Percentiles rank a stretch among this genome's conserved stretches.
Evolutionary conservation across 2,329 filamentous ascomycete genomes (phyloP).

Genomic region (Paraphaeosphaeria minitans): DNA sequence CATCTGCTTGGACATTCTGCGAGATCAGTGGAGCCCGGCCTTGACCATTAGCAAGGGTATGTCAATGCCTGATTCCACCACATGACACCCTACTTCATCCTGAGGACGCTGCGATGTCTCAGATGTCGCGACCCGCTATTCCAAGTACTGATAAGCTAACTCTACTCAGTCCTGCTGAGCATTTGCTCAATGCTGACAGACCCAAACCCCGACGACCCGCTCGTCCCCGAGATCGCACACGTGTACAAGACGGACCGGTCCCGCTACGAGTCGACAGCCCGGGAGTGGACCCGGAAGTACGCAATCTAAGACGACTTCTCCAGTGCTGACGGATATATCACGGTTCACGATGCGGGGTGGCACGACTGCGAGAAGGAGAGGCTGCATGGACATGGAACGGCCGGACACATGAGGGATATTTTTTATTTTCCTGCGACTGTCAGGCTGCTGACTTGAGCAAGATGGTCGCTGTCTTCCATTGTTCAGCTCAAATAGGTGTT

Average conservation of each 20-base stretch:
- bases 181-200: constrained; percentile 99
- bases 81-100: not conserved
- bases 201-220: constrained; percentile 97
- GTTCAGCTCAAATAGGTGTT: constrained; percentile 33
- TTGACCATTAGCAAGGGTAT: constrained; percentile 98
- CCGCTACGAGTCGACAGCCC: constrained; percentile 92
- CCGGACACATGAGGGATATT: constrained; percentile 33
- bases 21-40: constrained; percentile 98
- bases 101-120: no score
- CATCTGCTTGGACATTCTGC: constrained; percentile 97
- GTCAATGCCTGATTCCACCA: constrained; percentile 18
- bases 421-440: constrained; percentile 26
- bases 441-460: constrained; percentile 2
- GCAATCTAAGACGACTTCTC: constrained; percentile 69
- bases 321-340: constrained; percentile 27
- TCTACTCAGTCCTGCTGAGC: constrained; percentile 78
- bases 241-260: constrained; percentile 99
- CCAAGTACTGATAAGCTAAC: constrained; percentile 24
- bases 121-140: no score
- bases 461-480: constrained; percentile 36
- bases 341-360: constrained; percentile 28
- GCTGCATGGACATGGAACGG: constrained; percentile 28
- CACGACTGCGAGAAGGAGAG: constrained; percentile 27
- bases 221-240: constrained; percentile 98
- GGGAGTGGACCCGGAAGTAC: constrained; percentile 99